These are phyloP conservation scores for Aspergillus amoenus DNA, from an alignment of 2,329 filamentous ascomycete species.

Conservation along the genomic window DNA sequence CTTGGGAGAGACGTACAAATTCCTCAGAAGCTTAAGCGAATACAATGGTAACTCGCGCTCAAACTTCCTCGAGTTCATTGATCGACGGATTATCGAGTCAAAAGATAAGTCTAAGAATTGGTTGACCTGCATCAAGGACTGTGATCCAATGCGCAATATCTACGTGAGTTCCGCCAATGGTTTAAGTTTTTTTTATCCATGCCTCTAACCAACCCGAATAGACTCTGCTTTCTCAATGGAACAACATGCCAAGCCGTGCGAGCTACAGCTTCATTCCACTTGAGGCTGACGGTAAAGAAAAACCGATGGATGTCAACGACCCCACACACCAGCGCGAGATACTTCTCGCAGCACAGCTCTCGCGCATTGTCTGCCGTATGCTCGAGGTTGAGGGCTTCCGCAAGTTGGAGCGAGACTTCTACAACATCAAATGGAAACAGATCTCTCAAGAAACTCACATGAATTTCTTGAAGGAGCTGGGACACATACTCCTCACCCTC, in stretches of 20 bases:
- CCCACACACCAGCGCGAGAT: conserved; percentile 40
- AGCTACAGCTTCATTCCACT: conserved; percentile 42
- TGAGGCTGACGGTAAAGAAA: conserved; percentile 29
- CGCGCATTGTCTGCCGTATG: conserved; percentile 47
- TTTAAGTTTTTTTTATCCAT: neutral
- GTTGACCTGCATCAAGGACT: conserved; percentile 42
- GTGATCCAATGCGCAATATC: conserved; percentile 40
- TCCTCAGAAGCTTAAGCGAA: conserved; percentile 38
- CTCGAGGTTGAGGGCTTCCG: conserved; percentile 48
- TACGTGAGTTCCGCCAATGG: conserved; percentile 35
- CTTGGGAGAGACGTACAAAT: conserved; percentile 42
- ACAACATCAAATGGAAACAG: conserved; percentile 48
- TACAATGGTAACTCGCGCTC: conserved; percentile 39
- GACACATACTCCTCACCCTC: conserved; percentile 42
- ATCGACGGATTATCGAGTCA: conserved; percentile 44
- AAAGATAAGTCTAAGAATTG: conserved; percentile 47
- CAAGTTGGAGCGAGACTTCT: conserved; percentile 45
- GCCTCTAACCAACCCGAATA: conserved; percentile 13
- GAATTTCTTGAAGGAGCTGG: conserved; percentile 41
- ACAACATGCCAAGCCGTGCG: conserved; percentile 49
- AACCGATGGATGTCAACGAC: conserved; percentile 41
- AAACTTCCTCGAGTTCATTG: conserved; percentile 46
- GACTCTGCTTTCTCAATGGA: conserved; percentile 44
- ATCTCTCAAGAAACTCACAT: conserved; percentile 43
- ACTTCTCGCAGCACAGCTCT: conserved; percentile 45